Conservation (phyloP, 148 eudicot genomes). For the Linanthus parryae region DNA sequence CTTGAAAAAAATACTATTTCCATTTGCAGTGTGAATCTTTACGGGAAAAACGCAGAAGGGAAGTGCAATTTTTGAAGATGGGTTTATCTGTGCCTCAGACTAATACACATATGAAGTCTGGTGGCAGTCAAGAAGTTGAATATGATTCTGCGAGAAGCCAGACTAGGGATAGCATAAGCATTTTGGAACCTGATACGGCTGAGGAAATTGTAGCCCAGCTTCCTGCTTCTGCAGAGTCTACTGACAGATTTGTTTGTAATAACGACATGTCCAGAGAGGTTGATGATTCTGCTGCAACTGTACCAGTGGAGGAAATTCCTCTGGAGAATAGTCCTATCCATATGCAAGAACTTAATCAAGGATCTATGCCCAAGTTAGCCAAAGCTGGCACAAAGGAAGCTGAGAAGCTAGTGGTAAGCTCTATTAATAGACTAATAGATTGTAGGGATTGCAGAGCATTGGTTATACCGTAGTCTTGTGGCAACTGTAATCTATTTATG, state of each 20-base stretch:
- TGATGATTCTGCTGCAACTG: slow-evolving; percentile 14
- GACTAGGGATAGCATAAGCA: slow-evolving; percentile 7
- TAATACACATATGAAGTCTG: slow-evolving; percentile 30
- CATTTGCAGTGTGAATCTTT: slow-evolving; percentile 57
- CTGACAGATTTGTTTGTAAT: slow-evolving; percentile 17
- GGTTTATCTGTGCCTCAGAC: slow-evolving; percentile 46
- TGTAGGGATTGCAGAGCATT: too few relatives aligned
- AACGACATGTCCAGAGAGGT: slow-evolving; percentile 8
- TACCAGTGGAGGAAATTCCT: slow-evolving; percentile 13
- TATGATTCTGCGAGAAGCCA: slow-evolving; percentile 12
- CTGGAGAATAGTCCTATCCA: slow-evolving; percentile 16
- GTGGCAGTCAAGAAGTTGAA: slow-evolving; percentile 22
- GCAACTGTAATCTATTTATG: background rate
- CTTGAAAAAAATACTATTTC: too few relatives aligned
- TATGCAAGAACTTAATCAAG: slow-evolving; percentile 14
- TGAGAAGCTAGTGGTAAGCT: slow-evolving; percentile 22
- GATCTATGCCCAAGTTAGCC: slow-evolving; percentile 10
- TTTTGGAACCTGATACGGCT: slow-evolving; percentile 11
- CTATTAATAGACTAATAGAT: background rate
- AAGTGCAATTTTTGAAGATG: slow-evolving; percentile 54
- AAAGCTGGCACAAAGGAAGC: slow-evolving; percentile 6
- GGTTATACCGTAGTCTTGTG: too few relatives aligned
- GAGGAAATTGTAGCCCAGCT: slow-evolving; percentile 6
- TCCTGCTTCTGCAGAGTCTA: slow-evolving; percentile 15
- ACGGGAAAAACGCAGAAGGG: slow-evolving; percentile 69